Percentiles rank a stretch among this genome's conserved stretches.
Evolutionary conservation across 805 yeast species (phyloP).

Genomic region (Candida maltosa): DNA sequence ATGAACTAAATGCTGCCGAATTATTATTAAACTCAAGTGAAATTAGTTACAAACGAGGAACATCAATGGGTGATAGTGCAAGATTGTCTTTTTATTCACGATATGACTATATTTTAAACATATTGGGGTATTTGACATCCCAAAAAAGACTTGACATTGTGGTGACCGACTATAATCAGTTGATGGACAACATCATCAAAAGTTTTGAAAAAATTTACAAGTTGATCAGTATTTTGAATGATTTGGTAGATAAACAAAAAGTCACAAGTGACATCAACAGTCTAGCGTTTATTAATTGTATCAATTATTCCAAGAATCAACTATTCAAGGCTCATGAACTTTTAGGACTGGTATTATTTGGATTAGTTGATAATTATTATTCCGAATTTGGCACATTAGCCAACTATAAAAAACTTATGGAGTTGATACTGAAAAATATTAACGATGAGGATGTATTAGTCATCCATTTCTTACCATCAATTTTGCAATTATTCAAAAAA

Average conservation of each 20-base stretch:
- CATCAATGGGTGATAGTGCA: constrained; percentile 56
- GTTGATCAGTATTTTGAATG: constrained; percentile 53
- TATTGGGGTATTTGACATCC: constrained; percentile 36
- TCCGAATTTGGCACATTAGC: constrained; percentile 25
- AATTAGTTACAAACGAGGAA: constrained; percentile 42
- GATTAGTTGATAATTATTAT: constrained; percentile 40
- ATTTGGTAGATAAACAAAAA: constrained; percentile 42
- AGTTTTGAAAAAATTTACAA: constrained; percentile 60
- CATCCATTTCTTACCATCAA: constrained; percentile 61
- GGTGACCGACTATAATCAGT: constrained; percentile 9
- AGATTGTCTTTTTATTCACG: constrained; percentile 66
- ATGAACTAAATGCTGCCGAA: constrained; percentile 76
- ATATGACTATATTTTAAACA: constrained; percentile 69
- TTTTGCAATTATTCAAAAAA: constrained; percentile 44
- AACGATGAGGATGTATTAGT: constrained; percentile 62
- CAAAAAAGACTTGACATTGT: constrained; percentile 20
- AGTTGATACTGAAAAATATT: constrained; percentile 42
- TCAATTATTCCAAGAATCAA: constrained; percentile 60
- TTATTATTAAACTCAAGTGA: constrained; percentile 48
- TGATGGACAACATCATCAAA: constrained; percentile 44
- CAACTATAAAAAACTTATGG: constrained; percentile 38
- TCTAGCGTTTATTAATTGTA: constrained; percentile 32
- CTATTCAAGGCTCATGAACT: constrained; percentile 67
- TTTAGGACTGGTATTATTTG: constrained; percentile 62
- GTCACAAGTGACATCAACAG: constrained; percentile 50